Evolutionary conservation across 208 protist species (phyloP).

Genomic region (Acanthamoeba rhysodes): DNA sequence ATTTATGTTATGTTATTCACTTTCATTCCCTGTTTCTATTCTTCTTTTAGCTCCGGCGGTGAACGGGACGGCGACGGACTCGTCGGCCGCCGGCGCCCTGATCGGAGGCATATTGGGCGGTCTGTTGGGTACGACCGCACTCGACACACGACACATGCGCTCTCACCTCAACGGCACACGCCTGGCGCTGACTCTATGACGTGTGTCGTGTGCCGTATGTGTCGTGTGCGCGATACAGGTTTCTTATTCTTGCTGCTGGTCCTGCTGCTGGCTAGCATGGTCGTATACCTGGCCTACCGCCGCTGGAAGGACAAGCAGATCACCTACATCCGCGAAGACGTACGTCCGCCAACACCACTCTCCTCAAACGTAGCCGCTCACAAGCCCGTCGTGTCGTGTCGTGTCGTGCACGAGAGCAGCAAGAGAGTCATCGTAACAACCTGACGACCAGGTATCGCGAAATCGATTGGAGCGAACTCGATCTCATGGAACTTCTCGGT

Average conservation of each 20-base stretch:
- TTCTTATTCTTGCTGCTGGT: conserved; percentile 24
- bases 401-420: not conserved
- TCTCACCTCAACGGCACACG: not conserved
- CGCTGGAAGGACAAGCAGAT: conserved; percentile 69
- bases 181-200: no score
- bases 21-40: not conserved
- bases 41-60: not conserved
- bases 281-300: conserved; percentile 5
- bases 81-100: conserved; percentile 5
- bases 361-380: not conserved
- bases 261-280: not conserved
- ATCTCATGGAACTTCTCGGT: conserved; percentile 32
- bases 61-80: not conserved
- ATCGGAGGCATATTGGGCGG: conserved; percentile 42
- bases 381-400: not conserved
- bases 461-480: conserved; percentile 52
- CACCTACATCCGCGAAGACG: conserved; percentile 27
- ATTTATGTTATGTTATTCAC: not conserved
- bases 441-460: conserved; percentile 14
- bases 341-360: not conserved
- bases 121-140: not conserved
- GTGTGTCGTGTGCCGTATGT: no score
- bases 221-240: not conserved
- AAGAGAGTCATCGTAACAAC: conserved; percentile 40
- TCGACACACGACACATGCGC: not conserved